phyloP scores from a whole-genome alignment of 768 basidiomycete genomes.

The Tulasnella sp. region DNA sequence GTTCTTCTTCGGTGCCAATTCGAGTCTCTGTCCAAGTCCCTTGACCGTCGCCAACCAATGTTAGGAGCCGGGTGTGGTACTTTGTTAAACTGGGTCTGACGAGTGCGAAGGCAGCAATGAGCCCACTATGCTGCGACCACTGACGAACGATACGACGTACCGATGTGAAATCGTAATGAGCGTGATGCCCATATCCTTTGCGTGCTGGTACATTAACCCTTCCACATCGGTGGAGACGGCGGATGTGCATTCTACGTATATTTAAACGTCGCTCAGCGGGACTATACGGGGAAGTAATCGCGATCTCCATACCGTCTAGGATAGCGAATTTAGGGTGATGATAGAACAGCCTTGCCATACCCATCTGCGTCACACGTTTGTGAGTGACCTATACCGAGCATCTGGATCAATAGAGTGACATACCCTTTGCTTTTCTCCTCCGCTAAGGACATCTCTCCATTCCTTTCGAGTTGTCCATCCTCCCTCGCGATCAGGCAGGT shows the following conservation, averaged over 20 bases:
- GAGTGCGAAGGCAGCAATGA: not conserved
- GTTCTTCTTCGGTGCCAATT: constrained; percentile 63
- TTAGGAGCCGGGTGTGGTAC: constrained; percentile 81
- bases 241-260: constrained; percentile 75
- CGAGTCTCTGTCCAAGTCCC: constrained; percentile 60
- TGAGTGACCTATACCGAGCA: not conserved
- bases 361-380: constrained; percentile 45
- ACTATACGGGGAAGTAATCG: not conserved
- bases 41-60: constrained; percentile 58
- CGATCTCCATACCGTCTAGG: constrained; percentile 54
- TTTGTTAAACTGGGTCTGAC: constrained; percentile 69
- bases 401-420: constrained; percentile 18
- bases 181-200: constrained; percentile 79
- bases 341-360: constrained; percentile 86
- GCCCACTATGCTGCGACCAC: not conserved
- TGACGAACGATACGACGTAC: constrained; percentile 29
- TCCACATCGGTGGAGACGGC: constrained; percentile 96
- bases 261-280: not conserved
- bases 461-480: constrained; percentile 86
- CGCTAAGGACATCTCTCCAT: constrained; percentile 92
- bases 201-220: constrained; percentile 88
- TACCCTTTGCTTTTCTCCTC: constrained; percentile 92
- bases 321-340: constrained; percentile 74
- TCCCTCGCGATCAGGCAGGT: constrained; percentile 77
- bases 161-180: constrained; percentile 86